phyloP scores from a whole-genome alignment of 306 rosid species.

The Vigna angularis region DNA sequence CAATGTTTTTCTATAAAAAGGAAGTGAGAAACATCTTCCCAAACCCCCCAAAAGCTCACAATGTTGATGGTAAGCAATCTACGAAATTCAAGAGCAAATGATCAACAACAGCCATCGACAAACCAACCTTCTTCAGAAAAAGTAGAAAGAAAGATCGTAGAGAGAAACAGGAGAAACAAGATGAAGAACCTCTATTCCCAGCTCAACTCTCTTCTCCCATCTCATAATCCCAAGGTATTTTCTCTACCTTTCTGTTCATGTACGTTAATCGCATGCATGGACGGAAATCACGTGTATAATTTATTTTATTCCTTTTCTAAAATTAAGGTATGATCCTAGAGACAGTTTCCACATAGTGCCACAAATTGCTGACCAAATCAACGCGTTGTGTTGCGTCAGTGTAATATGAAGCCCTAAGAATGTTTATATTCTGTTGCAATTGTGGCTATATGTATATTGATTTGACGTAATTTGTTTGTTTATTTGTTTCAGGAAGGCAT shows the following conservation, averaged over 20 bases:
- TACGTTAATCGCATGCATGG: not conserved
- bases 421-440: not conserved
- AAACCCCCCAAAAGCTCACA: too few species aligned
- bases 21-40: too few species aligned
- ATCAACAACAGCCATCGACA: constrained; percentile 18
- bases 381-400: not conserved
- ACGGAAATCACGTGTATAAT: not conserved
- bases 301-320: too few species aligned
- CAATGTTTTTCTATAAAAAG: too few species aligned
- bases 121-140: constrained; percentile 47
- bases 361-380: not conserved
- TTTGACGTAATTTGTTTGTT: not conserved
- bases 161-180: constrained; percentile 81
- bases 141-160: constrained; percentile 69
- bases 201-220: constrained; percentile 75
- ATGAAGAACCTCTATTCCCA: constrained; percentile 75
- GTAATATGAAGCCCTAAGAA: not conserved
- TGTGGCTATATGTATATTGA: not conserved
- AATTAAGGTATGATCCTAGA: too few species aligned
- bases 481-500: constrained; percentile 49
- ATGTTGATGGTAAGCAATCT: too few species aligned
- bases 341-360: not conserved
- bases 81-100: not conserved
- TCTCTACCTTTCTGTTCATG: constrained; percentile 51
- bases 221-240: constrained; percentile 54